A percentile compares a stretch with the other conserved stretches of the same genome.
Evolutionary conservation across 305 asterid species (phyloP).

Genomic region (Fraxinus baroniana): DNA sequence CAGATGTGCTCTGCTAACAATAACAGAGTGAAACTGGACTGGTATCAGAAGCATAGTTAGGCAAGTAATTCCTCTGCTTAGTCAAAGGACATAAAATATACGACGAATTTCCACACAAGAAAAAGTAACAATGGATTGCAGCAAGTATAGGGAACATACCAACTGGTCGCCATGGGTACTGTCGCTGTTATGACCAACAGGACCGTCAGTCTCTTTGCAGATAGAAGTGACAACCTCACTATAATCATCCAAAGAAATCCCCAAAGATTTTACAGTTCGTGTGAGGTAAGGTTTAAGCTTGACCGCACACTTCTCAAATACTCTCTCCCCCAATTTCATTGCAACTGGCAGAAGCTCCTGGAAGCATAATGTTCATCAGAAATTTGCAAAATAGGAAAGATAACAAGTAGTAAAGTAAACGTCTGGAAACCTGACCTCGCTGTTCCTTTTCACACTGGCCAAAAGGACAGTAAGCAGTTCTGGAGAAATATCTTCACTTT

Average conservation of each 20-base stretch:
- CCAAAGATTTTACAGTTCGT: conserved; percentile 55
- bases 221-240: not conserved
- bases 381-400: too few species aligned
- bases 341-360: conserved; percentile 68
- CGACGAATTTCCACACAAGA: not conserved
- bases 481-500: conserved; percentile 82
- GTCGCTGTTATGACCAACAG: conserved; percentile 34
- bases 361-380: too few species aligned
- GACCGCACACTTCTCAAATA: conserved; percentile 53
- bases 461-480: conserved; percentile 68
- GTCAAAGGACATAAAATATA: not conserved
- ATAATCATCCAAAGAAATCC: conserved; percentile 40
- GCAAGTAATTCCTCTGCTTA: not conserved
- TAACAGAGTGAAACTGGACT: not conserved
- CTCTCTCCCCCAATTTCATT: conserved; percentile 71
- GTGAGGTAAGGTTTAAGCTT: conserved; percentile 72
- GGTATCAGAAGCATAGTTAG: not conserved
- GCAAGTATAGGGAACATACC: conserved; percentile 41
- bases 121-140: conserved; percentile 5
- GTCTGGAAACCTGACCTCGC: conserved; percentile 35
- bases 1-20: not conserved
- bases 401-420: too few species aligned
- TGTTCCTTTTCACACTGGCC: conserved; percentile 58
- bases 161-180: conserved; percentile 38
- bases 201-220: conserved; percentile 37